A percentile compares a stretch with the other conserved stretches of the same genome.
Conservation (phyloP, 73 alveolate genomes). For the Stentor coeruleus region DNA sequence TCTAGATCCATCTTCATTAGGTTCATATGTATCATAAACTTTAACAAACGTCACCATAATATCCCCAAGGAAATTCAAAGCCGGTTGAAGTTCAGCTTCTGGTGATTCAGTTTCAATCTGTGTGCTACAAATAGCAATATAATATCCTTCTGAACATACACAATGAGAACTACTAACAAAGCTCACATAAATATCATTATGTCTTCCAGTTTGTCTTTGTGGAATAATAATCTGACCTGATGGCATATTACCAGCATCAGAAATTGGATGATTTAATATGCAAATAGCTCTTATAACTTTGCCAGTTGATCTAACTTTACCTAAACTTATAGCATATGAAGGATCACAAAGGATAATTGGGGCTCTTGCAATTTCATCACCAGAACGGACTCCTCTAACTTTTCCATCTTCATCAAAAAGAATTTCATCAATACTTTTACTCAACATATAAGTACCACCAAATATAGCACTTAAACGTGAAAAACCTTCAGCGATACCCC, state of each 20-base stretch:
- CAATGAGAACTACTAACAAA: constrained; percentile 42
- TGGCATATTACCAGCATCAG: constrained; percentile 75
- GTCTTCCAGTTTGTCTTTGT: constrained; percentile 80
- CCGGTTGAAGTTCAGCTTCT: constrained; percentile 40
- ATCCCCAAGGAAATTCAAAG: constrained; percentile 41
- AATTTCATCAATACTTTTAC: constrained; percentile 91
- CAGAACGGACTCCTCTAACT: constrained; percentile 38
- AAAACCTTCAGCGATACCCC: constrained; percentile 92
- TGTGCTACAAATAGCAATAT: constrained; percentile 72
- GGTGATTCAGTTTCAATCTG: constrained; percentile 72
- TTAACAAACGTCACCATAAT: constrained; percentile 31
- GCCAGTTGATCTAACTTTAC: constrained; percentile 65
- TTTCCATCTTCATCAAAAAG: constrained; percentile 80
- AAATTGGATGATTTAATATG: constrained; percentile 94
- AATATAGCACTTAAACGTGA: constrained; percentile 93
- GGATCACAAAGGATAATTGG: constrained; percentile 96
- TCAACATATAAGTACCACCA: constrained; percentile 96
- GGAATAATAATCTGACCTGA: constrained; percentile 95
- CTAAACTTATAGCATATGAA: constrained; percentile 67
- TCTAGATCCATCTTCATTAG: constrained; percentile 58
- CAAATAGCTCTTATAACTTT: constrained; percentile 90
- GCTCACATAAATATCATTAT: constrained; percentile 53
- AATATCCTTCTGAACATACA: constrained; percentile 74
- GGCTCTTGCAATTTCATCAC: too few relatives aligned
- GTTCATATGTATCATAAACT: constrained; percentile 62